Base-by-base conservation (phyloP, 352 stramenopile genomes). In the Pythium dissimile region DNA sequence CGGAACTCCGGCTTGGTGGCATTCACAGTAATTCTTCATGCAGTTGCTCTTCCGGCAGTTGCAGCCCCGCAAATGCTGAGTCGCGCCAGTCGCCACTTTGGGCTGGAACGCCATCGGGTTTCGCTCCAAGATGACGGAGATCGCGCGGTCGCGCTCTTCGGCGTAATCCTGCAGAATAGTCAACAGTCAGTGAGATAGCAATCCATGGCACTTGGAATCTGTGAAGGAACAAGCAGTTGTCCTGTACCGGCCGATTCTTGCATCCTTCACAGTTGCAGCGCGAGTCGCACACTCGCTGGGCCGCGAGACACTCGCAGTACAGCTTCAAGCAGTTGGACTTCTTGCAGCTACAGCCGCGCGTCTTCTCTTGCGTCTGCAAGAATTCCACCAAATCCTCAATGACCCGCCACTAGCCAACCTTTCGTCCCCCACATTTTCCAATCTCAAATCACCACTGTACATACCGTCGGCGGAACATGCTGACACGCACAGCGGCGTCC, bases 11-110 rank as follows among this genome's bases (percentile, higher is more conserved):
- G 92, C 92, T 66, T 97, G 91, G 66, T 96, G 97, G 50, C 96
- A 99, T 65, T 99, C 96, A 68, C 96, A 99, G 61, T 99, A 99
- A 47, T 98, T 98, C 76, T 99, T 99, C 64, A 98, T 91, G 62
- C 96, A 99, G 23, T 84, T 88, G 47, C 82, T 97, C 67, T 98
- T 98, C 0, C 94, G 80, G 70, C 96, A 99, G 66, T 98, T 97
- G 71, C 96, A 99, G 31, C 96, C 96, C 37, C 89, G 75, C 44
- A 97, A 86, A 64, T 98, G 95, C 31, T 89, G 80, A 23, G 64
- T 84, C 8, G 82, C 77, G n/a, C 67, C 85, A 64, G 52, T 86
- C 49, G 73, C 77, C 24, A 98, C 95, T 64, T 99, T 98, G 7
- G 92, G 91, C 54, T 97, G 80, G 73, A 99, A 99, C 2, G 96